Evolutionary conservation across 2,329 filamentous ascomycete genomes (phyloP), one percentile per base, ranked within the genome.

Genomic region (Botryosphaeria dothidea): DNA sequence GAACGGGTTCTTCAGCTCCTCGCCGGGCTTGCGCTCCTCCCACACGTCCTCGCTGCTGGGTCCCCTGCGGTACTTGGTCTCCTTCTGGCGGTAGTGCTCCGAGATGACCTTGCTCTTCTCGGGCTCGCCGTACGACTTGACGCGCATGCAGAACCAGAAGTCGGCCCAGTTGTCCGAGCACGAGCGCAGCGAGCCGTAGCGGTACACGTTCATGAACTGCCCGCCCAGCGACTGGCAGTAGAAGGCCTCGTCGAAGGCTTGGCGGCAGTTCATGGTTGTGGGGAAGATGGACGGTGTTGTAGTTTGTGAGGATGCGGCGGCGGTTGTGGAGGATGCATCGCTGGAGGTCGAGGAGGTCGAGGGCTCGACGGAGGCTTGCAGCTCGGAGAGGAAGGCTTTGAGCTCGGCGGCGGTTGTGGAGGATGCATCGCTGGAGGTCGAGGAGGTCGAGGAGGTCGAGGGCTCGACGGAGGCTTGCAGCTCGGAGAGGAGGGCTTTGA

Each of bases 61-160:
- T 1, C 87, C 87, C 15, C 82, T 86, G 78, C 83, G 84, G 77
- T 92, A 90, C 75, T 88, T 90, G 68, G 81, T 79, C 43, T 85
- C 85, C 77, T 89, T 90, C 68, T 85, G 83, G 68, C 86, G 83
- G 78, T 93, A 92, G 77, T 89, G 87, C 54, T 87, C 86, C 66
- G 83, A 82, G 64, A 96, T 84, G 70, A 80, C 74, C 68, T 79
- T 84, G 66, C 85, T 87, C 71, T 87, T 87, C 69, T 87, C 80
- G 48, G 83, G 79, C 25, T 86, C 84, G 0, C 83, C 77, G 72
- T 88, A 88, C 1, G 85, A 84, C 72, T 90, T 88, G 41, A 88
- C 89, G 68, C 92, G 89, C 93, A 98, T 97, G 83, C 95, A 99
- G 81, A 97, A 94, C 91, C 93, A 96, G 79, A 97, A 98, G 78